Evolutionary conservation across 345 rosid genomes (phyloP).

Genomic region (Citrus cavaleriei): DNA sequence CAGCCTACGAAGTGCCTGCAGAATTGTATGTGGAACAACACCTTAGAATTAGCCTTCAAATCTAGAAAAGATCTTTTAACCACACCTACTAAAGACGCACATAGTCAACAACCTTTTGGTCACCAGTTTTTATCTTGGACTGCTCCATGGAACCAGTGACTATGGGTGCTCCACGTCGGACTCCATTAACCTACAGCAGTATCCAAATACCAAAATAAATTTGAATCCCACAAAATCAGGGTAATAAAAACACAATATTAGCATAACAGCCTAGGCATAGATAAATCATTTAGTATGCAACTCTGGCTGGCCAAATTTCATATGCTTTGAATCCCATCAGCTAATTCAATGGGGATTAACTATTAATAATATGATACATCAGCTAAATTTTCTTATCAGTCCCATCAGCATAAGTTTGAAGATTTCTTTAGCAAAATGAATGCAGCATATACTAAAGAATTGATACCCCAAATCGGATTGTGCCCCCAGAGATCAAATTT

Average conservation of each 20-base stretch:
- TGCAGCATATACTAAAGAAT: not conserved
- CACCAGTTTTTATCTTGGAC: constrained; percentile 52
- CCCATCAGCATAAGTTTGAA: not conserved
- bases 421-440: not conserved
- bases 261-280: not conserved
- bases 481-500: not conserved
- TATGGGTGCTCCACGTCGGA: constrained; percentile 39
- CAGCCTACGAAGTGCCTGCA: constrained; percentile 70
- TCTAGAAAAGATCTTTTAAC: not conserved
- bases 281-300: not conserved
- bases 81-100: not conserved
- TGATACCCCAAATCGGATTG: not conserved
- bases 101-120: constrained; percentile 49
- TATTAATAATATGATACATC: not conserved
- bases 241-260: not conserved
- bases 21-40: not conserved
- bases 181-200: constrained; percentile 38
- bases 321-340: not conserved
- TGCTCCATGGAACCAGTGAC: constrained; percentile 59
- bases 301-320: not conserved
- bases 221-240: not conserved
- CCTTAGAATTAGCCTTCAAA: not conserved
- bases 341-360: not conserved
- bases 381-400: not conserved
- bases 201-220: not conserved